Conservation (phyloP, 2,329 filamentous ascomycete genomes). For the Sclerotinia borealis region DNA sequence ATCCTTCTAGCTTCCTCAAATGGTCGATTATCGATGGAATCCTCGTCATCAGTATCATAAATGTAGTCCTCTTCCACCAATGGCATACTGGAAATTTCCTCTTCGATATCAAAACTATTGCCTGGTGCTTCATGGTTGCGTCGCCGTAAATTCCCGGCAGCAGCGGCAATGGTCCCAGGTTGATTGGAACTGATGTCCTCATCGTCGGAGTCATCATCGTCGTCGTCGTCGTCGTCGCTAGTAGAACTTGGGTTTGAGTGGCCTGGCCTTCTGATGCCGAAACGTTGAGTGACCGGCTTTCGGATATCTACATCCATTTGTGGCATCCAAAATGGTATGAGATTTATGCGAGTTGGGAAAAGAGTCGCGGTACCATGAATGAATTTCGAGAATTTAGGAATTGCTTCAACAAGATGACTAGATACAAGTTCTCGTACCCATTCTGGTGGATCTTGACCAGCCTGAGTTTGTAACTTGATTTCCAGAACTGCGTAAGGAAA, state of each 20-base stretch:
- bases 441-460: conserved; percentile 88
- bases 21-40: conserved; percentile 67
- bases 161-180: background rate
- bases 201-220: conserved; percentile 64
- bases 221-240: conserved; percentile 69
- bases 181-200: conserved; percentile 30
- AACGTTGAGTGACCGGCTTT: conserved; percentile 81
- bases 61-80: conserved; percentile 64
- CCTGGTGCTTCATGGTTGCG: conserved; percentile 29
- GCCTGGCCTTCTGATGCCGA: conserved; percentile 79
- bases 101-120: conserved; percentile 67
- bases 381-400: conserved; percentile 98
- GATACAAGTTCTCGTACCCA: conserved; percentile 93
- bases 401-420: conserved; percentile 94
- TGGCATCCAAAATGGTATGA: conserved; percentile 95
- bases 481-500: conserved; percentile 97
- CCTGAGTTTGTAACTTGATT: conserved; percentile 95
- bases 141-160: conserved; percentile 20
- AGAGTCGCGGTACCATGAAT: conserved; percentile 89
- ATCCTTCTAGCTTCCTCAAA: conserved; percentile 71
- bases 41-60: conserved; percentile 87
- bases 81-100: conserved; percentile 62
- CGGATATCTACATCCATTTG: conserved; percentile 98
- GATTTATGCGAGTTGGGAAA: conserved; percentile 79
- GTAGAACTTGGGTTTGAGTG: conserved; percentile 70